Percentiles rank a stretch among this genome's conserved stretches.
phyloP scores from a whole-genome alignment of 352 stramenopile species.

The Phytophthora tentaculata region DNA sequence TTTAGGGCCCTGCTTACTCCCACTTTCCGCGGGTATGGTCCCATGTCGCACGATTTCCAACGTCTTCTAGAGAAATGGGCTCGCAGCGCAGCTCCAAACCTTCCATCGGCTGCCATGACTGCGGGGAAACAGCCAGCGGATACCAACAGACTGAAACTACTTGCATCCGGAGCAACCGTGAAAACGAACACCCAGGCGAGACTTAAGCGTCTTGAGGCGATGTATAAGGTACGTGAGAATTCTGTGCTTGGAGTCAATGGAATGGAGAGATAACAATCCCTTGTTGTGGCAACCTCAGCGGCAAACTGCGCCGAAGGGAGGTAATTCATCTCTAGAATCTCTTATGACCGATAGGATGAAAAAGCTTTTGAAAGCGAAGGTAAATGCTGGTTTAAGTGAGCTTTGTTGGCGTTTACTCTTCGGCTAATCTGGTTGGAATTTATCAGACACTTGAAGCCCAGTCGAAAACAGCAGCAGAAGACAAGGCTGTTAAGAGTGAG shows the following conservation, averaged over 20 bases:
- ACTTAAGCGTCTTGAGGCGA: conserved; percentile 70
- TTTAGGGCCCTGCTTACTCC: conserved; percentile 63
- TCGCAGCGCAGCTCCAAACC: conserved; percentile 38
- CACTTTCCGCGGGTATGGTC: conserved; percentile 60
- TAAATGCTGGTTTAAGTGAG: conserved; percentile 11
- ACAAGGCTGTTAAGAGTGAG: conserved; percentile 25
- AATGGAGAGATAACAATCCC: not conserved
- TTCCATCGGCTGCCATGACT: conserved; percentile 20
- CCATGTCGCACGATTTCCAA: conserved; percentile 61
- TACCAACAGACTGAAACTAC: conserved; percentile 45
- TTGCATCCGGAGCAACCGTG: conserved; percentile 56
- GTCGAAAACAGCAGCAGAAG: conserved; percentile 8
- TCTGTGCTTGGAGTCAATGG: not conserved
- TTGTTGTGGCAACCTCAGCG: conserved; percentile 25
- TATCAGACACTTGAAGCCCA: conserved; percentile 31
- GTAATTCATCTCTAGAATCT: conserved; percentile 45
- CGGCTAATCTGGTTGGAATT: not conserved
- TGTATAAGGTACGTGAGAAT: conserved; percentile 63
- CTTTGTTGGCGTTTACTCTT: not conserved
- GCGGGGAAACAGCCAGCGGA: conserved; percentile 20
- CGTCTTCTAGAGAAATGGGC: conserved; percentile 79
- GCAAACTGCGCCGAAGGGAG: conserved; percentile 40
- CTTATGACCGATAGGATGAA: conserved; percentile 56
- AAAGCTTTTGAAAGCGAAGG: conserved; percentile 51
- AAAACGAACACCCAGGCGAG: conserved; percentile 46